Evolutionary conservation across 352 stramenopile species (phyloP), one percentile per base, ranked within the genome.

Genomic region (Peronospora farinosa): DNA sequence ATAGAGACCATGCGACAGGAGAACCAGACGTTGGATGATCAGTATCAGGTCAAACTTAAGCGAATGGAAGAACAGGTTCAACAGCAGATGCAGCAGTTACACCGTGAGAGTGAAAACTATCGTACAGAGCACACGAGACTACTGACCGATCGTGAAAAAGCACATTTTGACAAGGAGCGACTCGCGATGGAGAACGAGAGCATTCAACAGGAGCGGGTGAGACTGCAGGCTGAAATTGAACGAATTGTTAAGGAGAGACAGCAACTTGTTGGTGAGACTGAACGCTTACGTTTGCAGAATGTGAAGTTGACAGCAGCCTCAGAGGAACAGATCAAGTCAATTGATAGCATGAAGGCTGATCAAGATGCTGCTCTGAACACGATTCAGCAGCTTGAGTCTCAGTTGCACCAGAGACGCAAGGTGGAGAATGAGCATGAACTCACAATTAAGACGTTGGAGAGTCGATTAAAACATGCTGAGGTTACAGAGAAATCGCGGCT

Each of bases 41-140:
- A 67, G 10, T 77, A 67, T 25, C 65, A 84, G 55, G 41, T 46
- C 9, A 77, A 83, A 43, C 37, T 75, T 11, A 78, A 82, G 57
- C 47, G 58, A 5, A 82, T 85, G 67, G 76, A 87, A n/a, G 71
- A 80, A 21, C 66, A 84, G 40, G 65, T 85, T 54, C 61, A 78
- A 19, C 40, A 56, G 10, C 65, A 81, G 38, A 55, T 84, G 38
- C 54, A 83, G 27, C 63, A 77, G 52, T 40, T 84, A 8, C 61
- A 76, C 16, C 54, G 69, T 7, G 72, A 88, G 40, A 72, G 64
- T 32, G 72, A 84, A 16, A 85, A 71, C 49, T 80, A 82, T 13
- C 72, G 72, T 0, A 47, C 53, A 0, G 74, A 88, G 42, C 67
- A 72, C 39, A 73, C 66, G 36, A 61, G 67, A 11, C 47, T 81